These are phyloP conservation scores for Lecanicillium sp. DNA, from an alignment of 2,329 filamentous ascomycete species.

Conservation along the genomic window DNA sequence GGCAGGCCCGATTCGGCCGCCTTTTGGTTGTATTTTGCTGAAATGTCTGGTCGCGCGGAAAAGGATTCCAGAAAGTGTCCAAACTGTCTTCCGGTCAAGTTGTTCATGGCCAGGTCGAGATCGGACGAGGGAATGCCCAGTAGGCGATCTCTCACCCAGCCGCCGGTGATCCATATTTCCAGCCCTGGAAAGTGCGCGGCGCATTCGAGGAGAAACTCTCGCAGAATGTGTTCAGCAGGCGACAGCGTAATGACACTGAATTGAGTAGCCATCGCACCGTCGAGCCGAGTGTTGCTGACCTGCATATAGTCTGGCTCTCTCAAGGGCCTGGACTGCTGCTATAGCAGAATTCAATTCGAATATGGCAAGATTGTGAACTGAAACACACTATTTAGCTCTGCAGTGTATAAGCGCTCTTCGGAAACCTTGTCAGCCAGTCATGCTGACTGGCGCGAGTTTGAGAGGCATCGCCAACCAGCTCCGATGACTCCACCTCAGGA, in stretches of 20 bases:
- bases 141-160: conserved; percentile 14
- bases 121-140: conserved; percentile 12
- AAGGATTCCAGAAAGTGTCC: conserved; percentile 9
- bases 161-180: conserved; percentile 12
- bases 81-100: conserved; percentile 11
- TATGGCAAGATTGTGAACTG: no score
- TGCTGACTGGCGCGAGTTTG: no score
- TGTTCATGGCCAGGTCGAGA: conserved; percentile 11
- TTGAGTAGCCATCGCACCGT: no score
- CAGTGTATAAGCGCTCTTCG: no score
- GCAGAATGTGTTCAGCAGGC: conserved; percentile 9
- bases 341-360: no score
- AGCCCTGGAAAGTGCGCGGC: conserved; percentile 9
- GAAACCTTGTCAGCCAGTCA: no score
- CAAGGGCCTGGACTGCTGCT: no score
- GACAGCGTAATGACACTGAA: conserved; percentile 5
- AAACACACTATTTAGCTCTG: no score
- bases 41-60: not conserved
- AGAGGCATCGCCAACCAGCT: no score
- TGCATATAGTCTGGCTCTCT: no score
- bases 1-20: conserved; percentile 5
- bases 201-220: conserved; percentile 10
- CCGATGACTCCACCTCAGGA: no score
- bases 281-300: no score
- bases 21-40: not conserved